phyloP scores from a whole-genome alignment of 352 stramenopile species.

The Globisporangium iwayamae region DNA sequence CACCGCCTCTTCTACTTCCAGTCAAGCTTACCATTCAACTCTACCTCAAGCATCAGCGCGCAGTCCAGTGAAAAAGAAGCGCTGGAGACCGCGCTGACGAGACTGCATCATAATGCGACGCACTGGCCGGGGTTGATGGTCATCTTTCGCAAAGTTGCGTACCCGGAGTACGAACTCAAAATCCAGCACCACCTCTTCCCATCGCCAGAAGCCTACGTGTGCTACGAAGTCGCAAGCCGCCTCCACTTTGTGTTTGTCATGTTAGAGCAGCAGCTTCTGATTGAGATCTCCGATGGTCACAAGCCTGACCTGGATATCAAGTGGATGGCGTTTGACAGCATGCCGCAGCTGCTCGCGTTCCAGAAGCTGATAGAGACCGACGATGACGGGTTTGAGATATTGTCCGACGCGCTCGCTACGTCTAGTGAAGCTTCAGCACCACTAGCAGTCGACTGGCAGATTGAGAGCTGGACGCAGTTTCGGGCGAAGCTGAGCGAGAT shows the following conservation, averaged over 20 bases:
- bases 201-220: conserved; percentile 52
- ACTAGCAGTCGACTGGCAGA: conserved; percentile 27
- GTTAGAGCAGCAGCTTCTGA: conserved; percentile 39
- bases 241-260: conserved; percentile 48
- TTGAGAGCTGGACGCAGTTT: conserved; percentile 54
- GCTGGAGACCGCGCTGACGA: conserved; percentile 24
- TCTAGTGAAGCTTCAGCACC: background rate
- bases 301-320: conserved; percentile 50
- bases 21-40: conserved; percentile 26
- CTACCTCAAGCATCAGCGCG: conserved; percentile 1
- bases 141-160: conserved; percentile 66
- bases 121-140: conserved; percentile 74
- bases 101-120: conserved; percentile 39
- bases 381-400: conserved; percentile 18
- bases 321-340: conserved; percentile 35
- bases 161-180: conserved; percentile 45
- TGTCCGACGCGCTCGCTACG: background rate
- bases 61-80: conserved; percentile 15
- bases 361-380: conserved; percentile 36
- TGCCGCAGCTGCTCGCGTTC: conserved; percentile 44
- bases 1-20: conserved; percentile 77
- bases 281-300: conserved; percentile 25
- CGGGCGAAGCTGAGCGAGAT: conserved; percentile 33
- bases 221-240: conserved; percentile 60
- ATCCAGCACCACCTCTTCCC: conserved; percentile 34